Evolutionary conservation across 2,329 filamentous ascomycete genomes (phyloP).

Genomic region (Arthrobotrys entomopaga): DNA sequence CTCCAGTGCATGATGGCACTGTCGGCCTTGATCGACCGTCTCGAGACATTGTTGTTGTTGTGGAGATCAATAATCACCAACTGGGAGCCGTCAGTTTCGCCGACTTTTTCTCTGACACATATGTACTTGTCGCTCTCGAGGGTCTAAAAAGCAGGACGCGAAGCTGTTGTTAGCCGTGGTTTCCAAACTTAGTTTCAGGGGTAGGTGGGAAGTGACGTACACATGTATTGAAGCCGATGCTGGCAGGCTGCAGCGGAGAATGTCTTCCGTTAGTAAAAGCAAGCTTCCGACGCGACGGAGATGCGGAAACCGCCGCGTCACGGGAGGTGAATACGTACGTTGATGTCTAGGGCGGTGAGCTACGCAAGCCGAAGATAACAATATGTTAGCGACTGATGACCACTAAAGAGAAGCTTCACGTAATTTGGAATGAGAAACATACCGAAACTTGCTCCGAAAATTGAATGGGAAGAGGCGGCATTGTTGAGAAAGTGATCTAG

Average conservation of each 20-base stretch:
- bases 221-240: slow-evolving; percentile 35
- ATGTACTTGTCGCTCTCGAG: slow-evolving; percentile 97
- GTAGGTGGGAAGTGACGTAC: slow-evolving; percentile 39
- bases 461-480: slow-evolving; percentile 79
- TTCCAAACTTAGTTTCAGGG: slow-evolving; percentile 54
- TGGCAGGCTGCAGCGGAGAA: slow-evolving; percentile 29
- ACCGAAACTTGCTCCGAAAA: slow-evolving; percentile 90
- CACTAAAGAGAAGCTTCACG: slow-evolving; percentile 61
- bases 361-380: slow-evolving; percentile 16
- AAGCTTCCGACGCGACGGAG: slow-evolving; percentile 16
- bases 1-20: slow-evolving; percentile 99
- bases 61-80: slow-evolving; percentile 98
- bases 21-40: slow-evolving; percentile 96
- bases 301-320: slow-evolving; percentile 2
- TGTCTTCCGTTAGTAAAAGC: slow-evolving; percentile 35
- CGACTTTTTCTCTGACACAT: slow-evolving; percentile 87
- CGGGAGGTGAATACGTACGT: slow-evolving; percentile 37
- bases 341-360: slow-evolving; percentile 50
- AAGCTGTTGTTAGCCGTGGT: slow-evolving; percentile 33
- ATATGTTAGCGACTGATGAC: slow-evolving; percentile 10
- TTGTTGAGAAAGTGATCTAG: slow-evolving; percentile 38
- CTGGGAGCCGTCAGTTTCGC: slow-evolving; percentile 78
- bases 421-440: slow-evolving; percentile 64
- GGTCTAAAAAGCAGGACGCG: slow-evolving; percentile 70
- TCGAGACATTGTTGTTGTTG: slow-evolving; percentile 94